These are phyloP conservation scores for Amesomyces nigricolor DNA, from an alignment of 2,329 filamentous ascomycete genomes.

Conservation along the genomic window DNA sequence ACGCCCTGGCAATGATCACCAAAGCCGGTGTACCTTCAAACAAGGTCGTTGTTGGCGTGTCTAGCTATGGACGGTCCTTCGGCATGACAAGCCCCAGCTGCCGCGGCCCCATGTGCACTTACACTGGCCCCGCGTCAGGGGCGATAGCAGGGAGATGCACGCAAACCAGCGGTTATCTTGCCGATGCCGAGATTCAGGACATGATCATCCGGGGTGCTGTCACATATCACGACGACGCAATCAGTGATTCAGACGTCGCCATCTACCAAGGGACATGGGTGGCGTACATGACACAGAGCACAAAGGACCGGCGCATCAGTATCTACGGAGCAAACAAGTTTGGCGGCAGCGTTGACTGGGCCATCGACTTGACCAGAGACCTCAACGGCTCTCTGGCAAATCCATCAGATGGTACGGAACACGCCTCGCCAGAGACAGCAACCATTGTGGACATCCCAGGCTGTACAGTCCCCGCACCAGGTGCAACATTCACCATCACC, in stretches of 20 bases:
- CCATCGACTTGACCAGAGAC: conserved; percentile 20
- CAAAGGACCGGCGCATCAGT: conserved; percentile 12
- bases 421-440: too few relatives aligned
- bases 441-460: too few relatives aligned
- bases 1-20: not conserved
- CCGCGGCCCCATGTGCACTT: not conserved
- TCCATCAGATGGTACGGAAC: too few relatives aligned
- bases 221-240: too few relatives aligned
- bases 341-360: conserved; percentile 27
- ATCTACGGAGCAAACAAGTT: conserved; percentile 18
- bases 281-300: conserved; percentile 16
- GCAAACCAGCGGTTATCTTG: not conserved
- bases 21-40: conserved; percentile 3
- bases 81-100: too few relatives aligned
- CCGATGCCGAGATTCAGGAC: conserved; percentile 4
- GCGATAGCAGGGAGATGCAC: not conserved
- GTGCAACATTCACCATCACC: too few relatives aligned
- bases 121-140: not conserved
- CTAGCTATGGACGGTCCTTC: conserved; percentile 6
- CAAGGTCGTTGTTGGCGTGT: not conserved
- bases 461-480: too few relatives aligned
- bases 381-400: too few relatives aligned
- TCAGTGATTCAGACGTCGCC: not conserved
- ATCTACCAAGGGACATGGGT: conserved; percentile 16
- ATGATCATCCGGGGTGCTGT: not conserved